These are phyloP conservation scores for Capniomyces stellatus DNA, from an alignment of 371 early-diverging fungal species.

Conservation along the genomic window DNA sequence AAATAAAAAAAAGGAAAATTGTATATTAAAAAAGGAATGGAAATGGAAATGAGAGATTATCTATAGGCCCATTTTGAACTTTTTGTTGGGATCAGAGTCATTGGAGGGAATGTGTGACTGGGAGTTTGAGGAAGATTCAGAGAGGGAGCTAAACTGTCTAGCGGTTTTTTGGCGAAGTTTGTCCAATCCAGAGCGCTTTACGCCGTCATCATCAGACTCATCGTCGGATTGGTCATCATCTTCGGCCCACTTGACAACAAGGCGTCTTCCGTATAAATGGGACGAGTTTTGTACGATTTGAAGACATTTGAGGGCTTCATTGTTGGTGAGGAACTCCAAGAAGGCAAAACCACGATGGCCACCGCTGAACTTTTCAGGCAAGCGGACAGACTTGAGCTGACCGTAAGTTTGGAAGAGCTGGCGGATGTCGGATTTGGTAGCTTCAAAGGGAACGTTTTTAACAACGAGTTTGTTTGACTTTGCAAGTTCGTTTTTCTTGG, in stretches of 20 bases:
- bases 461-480: constrained; percentile 76
- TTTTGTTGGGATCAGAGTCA: no score
- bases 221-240: constrained; percentile 29
- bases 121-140: no score
- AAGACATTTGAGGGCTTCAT: constrained; percentile 82
- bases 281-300: constrained; percentile 64
- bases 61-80: no score
- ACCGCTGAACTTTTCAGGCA: constrained; percentile 90
- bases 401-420: constrained; percentile 85
- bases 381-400: constrained; percentile 82
- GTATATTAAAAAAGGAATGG: no score
- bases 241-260: constrained; percentile 94
- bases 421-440: constrained; percentile 83
- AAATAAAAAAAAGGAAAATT: no score
- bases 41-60: no score
- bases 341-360: constrained; percentile 97
- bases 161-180: no score
- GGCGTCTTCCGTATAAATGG: constrained; percentile 96
- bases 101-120: no score
- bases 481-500: constrained; percentile 22
- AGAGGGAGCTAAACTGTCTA: no score
- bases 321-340: constrained; percentile 84
- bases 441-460: constrained; percentile 98
- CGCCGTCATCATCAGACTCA: no score
- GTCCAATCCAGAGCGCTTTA: no score